Conservation (phyloP, 139 green algal species). For the Pseudopediastrum boryanum region DNA sequence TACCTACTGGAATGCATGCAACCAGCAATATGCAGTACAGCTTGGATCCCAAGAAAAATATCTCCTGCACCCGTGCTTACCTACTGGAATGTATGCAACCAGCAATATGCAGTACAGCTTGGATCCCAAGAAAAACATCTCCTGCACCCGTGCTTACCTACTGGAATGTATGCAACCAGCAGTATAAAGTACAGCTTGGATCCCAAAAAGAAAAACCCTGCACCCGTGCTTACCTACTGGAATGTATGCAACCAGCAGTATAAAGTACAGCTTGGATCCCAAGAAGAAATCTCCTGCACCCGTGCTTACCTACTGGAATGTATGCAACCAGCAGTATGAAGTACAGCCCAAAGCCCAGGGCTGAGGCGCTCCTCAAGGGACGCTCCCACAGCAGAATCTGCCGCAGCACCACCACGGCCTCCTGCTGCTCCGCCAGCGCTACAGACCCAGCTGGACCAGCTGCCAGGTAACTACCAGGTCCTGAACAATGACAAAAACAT, state of each 20-base stretch:
- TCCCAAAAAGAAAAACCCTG: neutral
- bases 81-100: neutral
- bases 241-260: neutral
- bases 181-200: neutral
- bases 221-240: neutral
- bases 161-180: no score
- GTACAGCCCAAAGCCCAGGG: constrained; percentile 20
- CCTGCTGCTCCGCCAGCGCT: no score
- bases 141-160: no score
- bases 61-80: neutral
- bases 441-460: no score
- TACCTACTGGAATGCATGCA: no score
- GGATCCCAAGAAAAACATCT: no score
- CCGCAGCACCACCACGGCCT: constrained; percentile 12
- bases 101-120: no score
- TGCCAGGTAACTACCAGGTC: no score
- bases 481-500: no score
- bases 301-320: constrained; percentile 14
- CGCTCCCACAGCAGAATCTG: constrained; percentile 29
- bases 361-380: neutral
- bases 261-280: no score
- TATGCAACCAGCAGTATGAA: constrained; percentile 20
- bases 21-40: neutral
- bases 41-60: neutral
- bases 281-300: no score